Conservation (phyloP, 371 early-diverging fungal species). For the Mucor irregularis region DNA sequence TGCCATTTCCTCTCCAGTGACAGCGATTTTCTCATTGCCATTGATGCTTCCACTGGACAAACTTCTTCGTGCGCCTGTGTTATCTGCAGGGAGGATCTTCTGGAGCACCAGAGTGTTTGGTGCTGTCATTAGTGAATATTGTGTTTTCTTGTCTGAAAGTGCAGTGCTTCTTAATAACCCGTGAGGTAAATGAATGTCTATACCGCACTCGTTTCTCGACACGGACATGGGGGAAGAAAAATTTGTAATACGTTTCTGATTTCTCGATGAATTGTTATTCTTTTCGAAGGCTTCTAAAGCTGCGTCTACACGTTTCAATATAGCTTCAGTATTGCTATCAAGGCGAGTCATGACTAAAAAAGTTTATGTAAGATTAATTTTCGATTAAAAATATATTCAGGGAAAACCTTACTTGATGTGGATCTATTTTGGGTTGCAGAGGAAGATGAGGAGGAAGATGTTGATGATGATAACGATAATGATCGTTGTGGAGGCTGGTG, state of each 20-base stretch:
- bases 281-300: conserved; percentile 16
- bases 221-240: conserved; percentile 23
- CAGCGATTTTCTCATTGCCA: not conserved
- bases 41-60: not conserved
- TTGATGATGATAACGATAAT: conserved; percentile 3
- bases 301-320: conserved; percentile 20
- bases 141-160: conserved; percentile 27
- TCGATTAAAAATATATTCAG: conserved; percentile 5
- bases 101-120: conserved; percentile 19
- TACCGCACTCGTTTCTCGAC: conserved; percentile 25
- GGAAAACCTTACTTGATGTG: conserved; percentile 21
- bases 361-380: not conserved
- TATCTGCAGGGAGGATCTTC: conserved; percentile 9
- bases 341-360: conserved; percentile 21
- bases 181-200: conserved; percentile 37
- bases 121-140: conserved; percentile 32
- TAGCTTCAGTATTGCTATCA: conserved; percentile 18
- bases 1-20: conserved; percentile 26
- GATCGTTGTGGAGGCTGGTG: not conserved
- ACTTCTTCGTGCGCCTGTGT: not conserved
- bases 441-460: conserved; percentile 6
- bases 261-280: not conserved
- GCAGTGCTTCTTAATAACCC: conserved; percentile 32
- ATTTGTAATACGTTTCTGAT: not conserved
- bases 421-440: conserved; percentile 1